Conservation (phyloP, 352 stramenopile species). For the Globisporangium polare region DNA sequence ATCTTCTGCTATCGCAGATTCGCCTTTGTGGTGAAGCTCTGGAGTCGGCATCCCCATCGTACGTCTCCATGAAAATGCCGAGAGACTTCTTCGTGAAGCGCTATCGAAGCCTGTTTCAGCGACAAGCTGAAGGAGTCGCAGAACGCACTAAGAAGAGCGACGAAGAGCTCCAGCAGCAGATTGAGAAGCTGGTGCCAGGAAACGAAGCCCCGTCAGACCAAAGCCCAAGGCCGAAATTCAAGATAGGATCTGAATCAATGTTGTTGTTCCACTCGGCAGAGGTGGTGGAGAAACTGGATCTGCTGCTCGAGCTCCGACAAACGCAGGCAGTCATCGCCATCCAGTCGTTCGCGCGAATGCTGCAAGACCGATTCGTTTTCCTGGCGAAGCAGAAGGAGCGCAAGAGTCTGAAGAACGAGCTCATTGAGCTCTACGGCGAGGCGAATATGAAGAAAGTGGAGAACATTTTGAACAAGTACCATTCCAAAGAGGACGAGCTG, state of each 20-base stretch:
- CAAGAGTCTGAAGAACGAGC: slow-evolving; percentile 29
- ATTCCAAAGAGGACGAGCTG: slow-evolving; percentile 35
- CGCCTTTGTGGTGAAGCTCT: slow-evolving; percentile 18
- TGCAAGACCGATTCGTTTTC: slow-evolving; percentile 23
- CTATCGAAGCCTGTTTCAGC: slow-evolving; percentile 25
- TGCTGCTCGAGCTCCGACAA: slow-evolving; percentile 32
- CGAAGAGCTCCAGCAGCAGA: slow-evolving; percentile 14
- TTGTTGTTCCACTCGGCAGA: slow-evolving; percentile 28
- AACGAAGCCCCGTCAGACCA: not conserved
- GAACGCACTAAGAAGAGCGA: slow-evolving; percentile 8
- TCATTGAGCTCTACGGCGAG: slow-evolving; percentile 36
- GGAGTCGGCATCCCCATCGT: slow-evolving; percentile 9
- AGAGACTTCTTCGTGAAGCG: slow-evolving; percentile 21
- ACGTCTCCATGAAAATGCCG: slow-evolving; percentile 25
- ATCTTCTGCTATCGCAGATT: slow-evolving; percentile 32
- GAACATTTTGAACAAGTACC: slow-evolving; percentile 38
- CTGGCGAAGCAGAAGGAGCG: slow-evolving; percentile 26
- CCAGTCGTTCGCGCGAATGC: slow-evolving; percentile 40
- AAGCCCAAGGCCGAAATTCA: slow-evolving; percentile 3
- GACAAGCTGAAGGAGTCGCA: not conserved
- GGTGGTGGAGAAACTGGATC: slow-evolving; percentile 36
- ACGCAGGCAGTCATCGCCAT: slow-evolving; percentile 25
- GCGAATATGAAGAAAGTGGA: slow-evolving; percentile 29
- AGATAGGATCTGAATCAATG: slow-evolving; percentile 14
- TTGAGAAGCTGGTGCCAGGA: slow-evolving; percentile 17